Percentiles rank a stretch among this genome's conserved stretches.
Conservation (phyloP, 1,284 basidiomycete species). For the Ganoderma multipileum region DNA sequence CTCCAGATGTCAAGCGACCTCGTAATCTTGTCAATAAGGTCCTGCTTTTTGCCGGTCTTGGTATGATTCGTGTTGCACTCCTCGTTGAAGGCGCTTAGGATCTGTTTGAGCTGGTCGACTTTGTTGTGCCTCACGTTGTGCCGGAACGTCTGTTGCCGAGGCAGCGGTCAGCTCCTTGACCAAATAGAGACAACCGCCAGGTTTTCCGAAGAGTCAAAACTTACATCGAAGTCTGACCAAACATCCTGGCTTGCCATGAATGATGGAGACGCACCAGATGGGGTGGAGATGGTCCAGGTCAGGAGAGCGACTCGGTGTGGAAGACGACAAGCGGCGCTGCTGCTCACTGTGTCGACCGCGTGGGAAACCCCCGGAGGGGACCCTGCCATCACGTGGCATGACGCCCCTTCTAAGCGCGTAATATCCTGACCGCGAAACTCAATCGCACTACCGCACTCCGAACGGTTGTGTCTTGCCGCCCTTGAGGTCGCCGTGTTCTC, state of each 20-base stretch:
- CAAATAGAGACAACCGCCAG: constrained; percentile 2
- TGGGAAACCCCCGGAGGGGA: constrained; percentile 23
- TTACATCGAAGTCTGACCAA: constrained; percentile 70
- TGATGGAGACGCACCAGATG: constrained; percentile 25
- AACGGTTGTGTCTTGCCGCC: background rate
- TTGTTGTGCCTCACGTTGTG: constrained; percentile 62
- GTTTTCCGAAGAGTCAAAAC: constrained; percentile 35
- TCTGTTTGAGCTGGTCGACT: constrained; percentile 81
- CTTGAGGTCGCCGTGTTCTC: background rate
- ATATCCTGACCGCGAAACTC: background rate
- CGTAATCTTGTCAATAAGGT: constrained; percentile 77
- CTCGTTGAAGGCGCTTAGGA: constrained; percentile 76
- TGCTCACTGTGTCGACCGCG: constrained; percentile 22
- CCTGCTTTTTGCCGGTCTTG: constrained; percentile 85
- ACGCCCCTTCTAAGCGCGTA: constrained; percentile 23
- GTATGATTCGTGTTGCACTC: constrained; percentile 71
- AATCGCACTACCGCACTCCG: background rate
- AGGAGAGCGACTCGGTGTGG: constrained; percentile 19
- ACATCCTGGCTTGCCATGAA: constrained; percentile 55
- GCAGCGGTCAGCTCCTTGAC: constrained; percentile 23
- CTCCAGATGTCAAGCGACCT: constrained; percentile 65
- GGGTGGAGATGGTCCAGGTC: constrained; percentile 15
- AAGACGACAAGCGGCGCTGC: constrained; percentile 21
- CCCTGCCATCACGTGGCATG: constrained; percentile 28
- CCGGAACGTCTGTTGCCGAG: constrained; percentile 48